Evolutionary conservation across 2,329 filamentous ascomycete species (phyloP).

Genomic region (Chlorencoelia australis): DNA sequence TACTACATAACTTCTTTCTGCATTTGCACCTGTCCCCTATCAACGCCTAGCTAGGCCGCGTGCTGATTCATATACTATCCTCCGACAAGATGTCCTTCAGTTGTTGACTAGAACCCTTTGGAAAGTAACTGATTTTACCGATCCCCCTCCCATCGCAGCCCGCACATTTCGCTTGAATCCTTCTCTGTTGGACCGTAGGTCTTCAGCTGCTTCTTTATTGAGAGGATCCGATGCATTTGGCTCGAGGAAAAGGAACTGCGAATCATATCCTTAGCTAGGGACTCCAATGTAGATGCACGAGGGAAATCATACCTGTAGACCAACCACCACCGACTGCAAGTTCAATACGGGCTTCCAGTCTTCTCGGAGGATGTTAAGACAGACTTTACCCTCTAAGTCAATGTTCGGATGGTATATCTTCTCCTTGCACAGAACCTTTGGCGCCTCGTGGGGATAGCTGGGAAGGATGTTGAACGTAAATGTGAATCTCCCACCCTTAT

Average conservation of each 20-base stretch:
- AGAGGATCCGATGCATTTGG: constrained; percentile 95
- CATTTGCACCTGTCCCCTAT: too few species aligned
- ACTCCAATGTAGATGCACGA: background rate
- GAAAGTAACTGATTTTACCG: constrained; percentile 61
- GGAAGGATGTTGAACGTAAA: constrained; percentile 91
- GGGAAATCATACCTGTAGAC: constrained; percentile 60
- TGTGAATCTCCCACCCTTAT: constrained; percentile 77
- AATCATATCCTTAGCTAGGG: constrained; percentile 6
- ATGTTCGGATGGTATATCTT: constrained; percentile 99
- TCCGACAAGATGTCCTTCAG: constrained; percentile 34
- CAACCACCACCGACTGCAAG: constrained; percentile 91
- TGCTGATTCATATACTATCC: constrained; percentile 5
- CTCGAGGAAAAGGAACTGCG: constrained; percentile 89
- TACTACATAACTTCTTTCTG: too few species aligned
- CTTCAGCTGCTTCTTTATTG: constrained; percentile 95
- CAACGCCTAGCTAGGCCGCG: too few species aligned
- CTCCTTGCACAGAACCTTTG: constrained; percentile 92
- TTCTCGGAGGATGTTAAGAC: constrained; percentile 91
- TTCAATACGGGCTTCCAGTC: constrained; percentile 99
- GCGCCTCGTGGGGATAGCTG: constrained; percentile 93
- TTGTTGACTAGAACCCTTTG: constrained; percentile 77
- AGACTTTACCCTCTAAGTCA: constrained; percentile 94
- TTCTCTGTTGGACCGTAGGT: constrained; percentile 76
- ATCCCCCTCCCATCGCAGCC: constrained; percentile 70
- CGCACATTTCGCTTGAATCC: constrained; percentile 87